These are phyloP conservation scores for Climacium dendroides DNA, from an alignment of 225 moss, liverwort and hornwort genomes.

Conservation along the genomic window DNA sequence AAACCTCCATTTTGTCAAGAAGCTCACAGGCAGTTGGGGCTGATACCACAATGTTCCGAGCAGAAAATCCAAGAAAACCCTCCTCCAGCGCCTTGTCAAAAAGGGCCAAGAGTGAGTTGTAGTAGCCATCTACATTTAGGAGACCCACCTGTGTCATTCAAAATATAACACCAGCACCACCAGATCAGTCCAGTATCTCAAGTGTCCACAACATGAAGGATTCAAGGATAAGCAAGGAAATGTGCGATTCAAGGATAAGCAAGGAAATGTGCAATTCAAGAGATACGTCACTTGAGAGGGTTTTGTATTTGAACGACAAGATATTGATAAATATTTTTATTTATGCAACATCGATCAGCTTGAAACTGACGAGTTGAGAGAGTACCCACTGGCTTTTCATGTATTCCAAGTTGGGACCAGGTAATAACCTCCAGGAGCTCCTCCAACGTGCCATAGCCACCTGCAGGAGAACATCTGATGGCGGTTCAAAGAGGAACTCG, in stretches of 20 bases:
- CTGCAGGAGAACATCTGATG: slow-evolving; percentile 2
- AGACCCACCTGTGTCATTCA: slow-evolving; percentile 47
- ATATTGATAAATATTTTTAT: too few relatives aligned
- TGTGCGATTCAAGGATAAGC: not conserved
- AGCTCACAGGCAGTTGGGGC: slow-evolving; percentile 86
- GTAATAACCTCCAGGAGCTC: slow-evolving; percentile 93
- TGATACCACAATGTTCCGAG: slow-evolving; percentile 64
- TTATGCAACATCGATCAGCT: not conserved
- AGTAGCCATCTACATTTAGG: slow-evolving; percentile 89
- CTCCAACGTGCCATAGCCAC: slow-evolving; percentile 90
- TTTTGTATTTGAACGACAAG: not conserved
- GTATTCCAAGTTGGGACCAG: slow-evolving; percentile 94
- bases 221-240: not conserved
- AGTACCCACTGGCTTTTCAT: slow-evolving; percentile 67
- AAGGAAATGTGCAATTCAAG: not conserved
- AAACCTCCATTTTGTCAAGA: slow-evolving; percentile 84
- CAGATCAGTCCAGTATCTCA: not conserved
- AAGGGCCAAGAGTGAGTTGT: slow-evolving; percentile 57
- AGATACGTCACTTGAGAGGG: not conserved
- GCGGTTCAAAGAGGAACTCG: not conserved
- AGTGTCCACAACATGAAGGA: too few relatives aligned
- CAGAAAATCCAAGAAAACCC: slow-evolving; percentile 50
- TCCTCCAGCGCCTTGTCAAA: slow-evolving; percentile 87
- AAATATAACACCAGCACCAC: not conserved
- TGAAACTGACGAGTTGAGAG: not conserved